Percentiles rank a stretch among this genome's conserved stretches.
These are phyloP conservation scores for Russula virescens DNA, from an alignment of 768 basidiomycete genomes.

Conservation along the genomic window DNA sequence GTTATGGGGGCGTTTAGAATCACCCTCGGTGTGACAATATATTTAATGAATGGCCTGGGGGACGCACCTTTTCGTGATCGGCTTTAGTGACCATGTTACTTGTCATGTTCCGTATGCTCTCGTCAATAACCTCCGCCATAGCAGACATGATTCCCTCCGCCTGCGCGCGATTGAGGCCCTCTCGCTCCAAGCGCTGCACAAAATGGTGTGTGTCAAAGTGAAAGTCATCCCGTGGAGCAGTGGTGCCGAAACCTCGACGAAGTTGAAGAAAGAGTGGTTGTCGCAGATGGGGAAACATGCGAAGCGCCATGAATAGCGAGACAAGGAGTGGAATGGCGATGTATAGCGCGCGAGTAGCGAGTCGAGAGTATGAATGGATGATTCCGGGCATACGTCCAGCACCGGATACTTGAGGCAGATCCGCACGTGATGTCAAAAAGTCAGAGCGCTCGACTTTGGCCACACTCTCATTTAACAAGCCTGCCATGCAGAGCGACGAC, in stretches of 20 bases:
- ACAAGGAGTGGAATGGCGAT: neutral
- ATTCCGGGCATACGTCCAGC: too few species aligned
- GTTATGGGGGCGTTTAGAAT: neutral
- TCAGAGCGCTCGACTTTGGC: neutral
- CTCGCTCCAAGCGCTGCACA: slow-evolving; percentile 81
- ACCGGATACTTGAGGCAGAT: neutral
- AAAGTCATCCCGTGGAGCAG: slow-evolving; percentile 38
- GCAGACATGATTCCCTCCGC: slow-evolving; percentile 97
- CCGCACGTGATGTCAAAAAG: slow-evolving; percentile 8
- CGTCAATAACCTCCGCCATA: slow-evolving; percentile 95
- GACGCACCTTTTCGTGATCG: slow-evolving; percentile 85
- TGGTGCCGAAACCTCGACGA: slow-evolving; percentile 13
- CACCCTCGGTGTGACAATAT: too few species aligned
- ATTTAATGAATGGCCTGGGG: neutral
- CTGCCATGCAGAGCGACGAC: slow-evolving; percentile 87
- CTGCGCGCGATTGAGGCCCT: slow-evolving; percentile 85
- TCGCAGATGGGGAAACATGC: slow-evolving; percentile 6
- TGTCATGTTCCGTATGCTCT: slow-evolving; percentile 94
- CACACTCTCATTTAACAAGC: neutral
- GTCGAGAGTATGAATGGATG: neutral
- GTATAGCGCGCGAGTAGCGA: neutral
- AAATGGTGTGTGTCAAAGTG: slow-evolving; percentile 97
- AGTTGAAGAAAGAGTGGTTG: slow-evolving; percentile 1
- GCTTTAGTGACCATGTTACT: slow-evolving; percentile 94
- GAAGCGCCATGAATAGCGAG: slow-evolving; percentile 6